Percentiles rank a stretch among this genome's conserved stretches.
Evolutionary conservation across 768 basidiomycete species (phyloP).

Genomic region (Naematelia aurantialba): DNA sequence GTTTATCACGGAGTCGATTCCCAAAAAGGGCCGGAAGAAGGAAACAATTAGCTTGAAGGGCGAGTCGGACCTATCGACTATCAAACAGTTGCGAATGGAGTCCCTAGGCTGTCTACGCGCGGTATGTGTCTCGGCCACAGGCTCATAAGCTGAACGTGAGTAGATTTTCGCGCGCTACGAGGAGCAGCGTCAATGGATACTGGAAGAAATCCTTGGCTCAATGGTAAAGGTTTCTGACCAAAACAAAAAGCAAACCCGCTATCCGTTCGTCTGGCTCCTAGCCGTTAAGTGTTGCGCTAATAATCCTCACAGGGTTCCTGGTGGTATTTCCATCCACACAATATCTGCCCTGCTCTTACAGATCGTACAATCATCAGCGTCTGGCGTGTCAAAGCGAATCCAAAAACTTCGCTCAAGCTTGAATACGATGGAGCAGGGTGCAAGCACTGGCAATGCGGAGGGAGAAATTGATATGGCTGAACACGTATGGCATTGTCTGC

Average conservation of each 20-base stretch:
- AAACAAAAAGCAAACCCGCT: slow-evolving; percentile 85
- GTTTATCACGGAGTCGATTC: slow-evolving; percentile 71
- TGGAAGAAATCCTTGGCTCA: slow-evolving; percentile 91
- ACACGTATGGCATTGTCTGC: slow-evolving; percentile 44
- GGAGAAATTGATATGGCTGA: slow-evolving; percentile 60
- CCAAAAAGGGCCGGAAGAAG: slow-evolving; percentile 57
- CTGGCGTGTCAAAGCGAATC: slow-evolving; percentile 61
- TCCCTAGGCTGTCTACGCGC: slow-evolving; percentile 78
- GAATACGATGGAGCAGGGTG: slow-evolving; percentile 57
- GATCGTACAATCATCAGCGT: slow-evolving; percentile 91
- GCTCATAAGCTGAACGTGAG: slow-evolving; percentile 8
- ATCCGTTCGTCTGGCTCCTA: slow-evolving; percentile 57
- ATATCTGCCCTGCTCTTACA: slow-evolving; percentile 89
- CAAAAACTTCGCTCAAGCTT: slow-evolving; percentile 16
- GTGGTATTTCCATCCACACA: slow-evolving; percentile 86
- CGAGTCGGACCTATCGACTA: slow-evolving; percentile 58
- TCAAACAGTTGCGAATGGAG: slow-evolving; percentile 76
- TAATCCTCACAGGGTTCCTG: slow-evolving; percentile 63
- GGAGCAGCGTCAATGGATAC: slow-evolving; percentile 89
- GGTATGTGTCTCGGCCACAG: slow-evolving; percentile 55
- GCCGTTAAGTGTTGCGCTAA: slow-evolving; percentile 6
- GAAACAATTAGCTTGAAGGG: slow-evolving; percentile 61
- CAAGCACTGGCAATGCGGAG: slow-evolving; percentile 58
- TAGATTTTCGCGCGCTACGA: slow-evolving; percentile 83
- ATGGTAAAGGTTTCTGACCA: slow-evolving; percentile 84